phyloP scores from a whole-genome alignment of 1,284 basidiomycete species.

The Microbotryum saponariae region DNA sequence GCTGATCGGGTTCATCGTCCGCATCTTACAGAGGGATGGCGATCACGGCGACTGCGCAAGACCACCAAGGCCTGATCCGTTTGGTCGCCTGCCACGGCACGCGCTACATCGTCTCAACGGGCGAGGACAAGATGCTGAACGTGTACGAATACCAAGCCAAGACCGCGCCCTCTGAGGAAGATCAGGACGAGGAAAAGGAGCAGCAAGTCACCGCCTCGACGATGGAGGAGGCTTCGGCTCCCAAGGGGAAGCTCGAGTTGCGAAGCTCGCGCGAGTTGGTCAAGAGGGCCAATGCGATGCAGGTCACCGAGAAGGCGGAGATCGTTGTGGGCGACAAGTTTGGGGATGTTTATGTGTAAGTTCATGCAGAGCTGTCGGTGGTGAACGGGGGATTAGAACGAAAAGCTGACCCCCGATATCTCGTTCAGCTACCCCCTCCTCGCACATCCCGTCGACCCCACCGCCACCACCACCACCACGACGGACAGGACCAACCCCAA shows the following conservation, averaged over 20 bases:
- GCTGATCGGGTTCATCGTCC: too few species aligned
- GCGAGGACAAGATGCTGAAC: conserved; percentile 70
- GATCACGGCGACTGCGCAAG: neutral
- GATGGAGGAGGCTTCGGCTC: conserved; percentile 35
- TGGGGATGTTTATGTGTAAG: conserved; percentile 69
- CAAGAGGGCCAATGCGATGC: conserved; percentile 62
- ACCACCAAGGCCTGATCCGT: conserved; percentile 23
- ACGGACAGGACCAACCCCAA: conserved; percentile 37
- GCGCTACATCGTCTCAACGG: conserved; percentile 55
- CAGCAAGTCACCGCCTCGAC: neutral
- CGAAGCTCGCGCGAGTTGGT: conserved; percentile 54
- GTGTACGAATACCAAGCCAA: conserved; percentile 54
- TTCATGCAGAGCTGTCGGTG: neutral
- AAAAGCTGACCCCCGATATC: neutral
- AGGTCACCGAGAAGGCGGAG: conserved; percentile 50
- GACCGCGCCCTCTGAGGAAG: conserved; percentile 44
- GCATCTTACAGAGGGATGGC: conserved; percentile 2
- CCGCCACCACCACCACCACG: conserved; percentile 21
- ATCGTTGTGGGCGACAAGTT: conserved; percentile 76
- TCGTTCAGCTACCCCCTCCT: conserved; percentile 27
- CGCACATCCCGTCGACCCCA: conserved; percentile 40
- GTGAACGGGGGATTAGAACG: neutral
- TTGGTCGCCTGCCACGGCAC: conserved; percentile 36
- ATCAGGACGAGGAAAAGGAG: conserved; percentile 54
- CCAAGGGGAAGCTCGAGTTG: conserved; percentile 33